Conservation (phyloP, 495 filamentous ascomycete species). For the Trichocladium antarcticum region DNA sequence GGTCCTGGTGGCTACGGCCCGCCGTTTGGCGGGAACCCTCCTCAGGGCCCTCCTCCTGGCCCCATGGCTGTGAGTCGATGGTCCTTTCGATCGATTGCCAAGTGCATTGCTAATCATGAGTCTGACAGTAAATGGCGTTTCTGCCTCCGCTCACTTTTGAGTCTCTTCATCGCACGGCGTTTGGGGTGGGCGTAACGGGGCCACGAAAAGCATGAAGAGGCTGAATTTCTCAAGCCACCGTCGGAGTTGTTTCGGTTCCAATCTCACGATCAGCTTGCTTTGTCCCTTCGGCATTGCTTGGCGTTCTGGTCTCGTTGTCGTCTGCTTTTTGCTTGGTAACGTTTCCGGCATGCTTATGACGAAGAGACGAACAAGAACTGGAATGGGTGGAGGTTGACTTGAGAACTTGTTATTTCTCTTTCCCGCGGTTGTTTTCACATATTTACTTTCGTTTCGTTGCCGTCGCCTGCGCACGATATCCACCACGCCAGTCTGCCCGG, state of each 20-base stretch:
- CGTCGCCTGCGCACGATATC: background rate
- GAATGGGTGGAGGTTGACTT: slow-evolving; percentile 8
- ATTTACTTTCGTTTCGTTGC: slow-evolving; percentile 2
- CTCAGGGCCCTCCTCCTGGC: slow-evolving; percentile 23
- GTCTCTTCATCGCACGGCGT: slow-evolving; percentile 13
- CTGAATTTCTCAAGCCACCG: slow-evolving; percentile 3
- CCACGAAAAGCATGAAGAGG: slow-evolving; percentile 7
- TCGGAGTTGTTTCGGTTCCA: slow-evolving; percentile 2
- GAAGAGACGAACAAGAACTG: slow-evolving; percentile 7
- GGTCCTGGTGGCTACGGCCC: slow-evolving; percentile 16
- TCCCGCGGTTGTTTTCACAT: background rate
- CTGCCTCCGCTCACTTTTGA: slow-evolving; percentile 1
- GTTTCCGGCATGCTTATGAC: slow-evolving; percentile 5
- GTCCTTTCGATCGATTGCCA: background rate
- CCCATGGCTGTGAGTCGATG: slow-evolving; percentile 19
- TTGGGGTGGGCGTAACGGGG: slow-evolving; percentile 7
- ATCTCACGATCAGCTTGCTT: slow-evolving; percentile 5
- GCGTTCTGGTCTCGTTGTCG: slow-evolving; percentile 11
- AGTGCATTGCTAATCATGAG: background rate
- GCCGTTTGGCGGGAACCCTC: slow-evolving; percentile 22
- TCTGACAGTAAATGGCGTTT: slow-evolving; percentile 8
- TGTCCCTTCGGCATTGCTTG: slow-evolving; percentile 15
- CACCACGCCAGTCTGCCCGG: background rate
- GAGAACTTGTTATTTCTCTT: slow-evolving; percentile 1
- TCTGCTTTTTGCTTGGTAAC: background rate